Base-by-base conservation (phyloP, 2,329 filamentous ascomycete species). In the Juglanconis sp. region DNA sequence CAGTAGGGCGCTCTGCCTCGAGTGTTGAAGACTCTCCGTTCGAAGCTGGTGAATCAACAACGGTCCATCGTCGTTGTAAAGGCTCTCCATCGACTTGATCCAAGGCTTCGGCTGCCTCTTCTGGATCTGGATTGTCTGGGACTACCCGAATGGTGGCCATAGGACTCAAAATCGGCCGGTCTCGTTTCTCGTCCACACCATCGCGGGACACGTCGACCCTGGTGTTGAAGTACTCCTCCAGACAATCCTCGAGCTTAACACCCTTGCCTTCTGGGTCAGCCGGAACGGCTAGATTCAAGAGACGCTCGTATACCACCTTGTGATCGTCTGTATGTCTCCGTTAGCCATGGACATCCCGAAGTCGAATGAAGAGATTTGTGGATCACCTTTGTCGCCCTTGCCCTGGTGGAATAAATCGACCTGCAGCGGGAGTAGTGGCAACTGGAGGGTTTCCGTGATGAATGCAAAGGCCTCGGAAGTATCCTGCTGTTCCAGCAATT, bases 151-250 rank as follows among this genome's bases (percentile, higher is more conserved):
- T 74, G 2, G 73, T 75, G 57, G 64, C 71, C 63, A 66, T 68
- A 10, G 68, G 63, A 24, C 61, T 59, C 9, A 68, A 53, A 64
- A 73, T 31, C 67, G 68, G 64, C 38, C 67, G 67, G 17, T 75
- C 76, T 30, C 67, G 71, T 36, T 69, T 64, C 66, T 87, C 81
- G 56, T 84, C 82, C 36, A 80, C 73, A 56, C 81, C 83, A 60
- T 94, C 89, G 56, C 94, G 84, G 65, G 89, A 87, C 3, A 99
- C 92, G 68, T 97, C 92, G 56, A 99, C 92, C 59, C 87, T 84
- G 60, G 93, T 93, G 74, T 98, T 97, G 81, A 98, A 98, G 70
- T 97, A 98, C 56, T 89, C 87, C 71, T 97, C 93, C 17, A 99
- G 76, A 67, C 94, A 98, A 66, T 96, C 90, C 73, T 98, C 95